Percentiles rank a stretch among this genome's conserved stretches.
phyloP scores from a whole-genome alignment of 495 filamentous ascomycete species.

The Clavariopsis aquatica region DNA sequence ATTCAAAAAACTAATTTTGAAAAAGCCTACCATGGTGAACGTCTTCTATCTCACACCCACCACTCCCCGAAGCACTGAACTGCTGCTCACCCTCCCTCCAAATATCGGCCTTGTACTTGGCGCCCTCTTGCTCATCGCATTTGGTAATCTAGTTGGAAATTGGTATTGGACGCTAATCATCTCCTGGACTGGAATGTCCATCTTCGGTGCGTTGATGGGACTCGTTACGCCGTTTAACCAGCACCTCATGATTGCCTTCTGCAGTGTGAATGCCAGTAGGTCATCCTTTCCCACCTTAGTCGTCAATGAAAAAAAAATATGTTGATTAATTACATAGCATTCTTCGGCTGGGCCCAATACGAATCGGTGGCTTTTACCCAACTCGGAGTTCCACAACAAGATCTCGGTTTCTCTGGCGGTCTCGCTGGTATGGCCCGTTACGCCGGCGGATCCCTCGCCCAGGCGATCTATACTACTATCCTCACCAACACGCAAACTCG shows the following conservation, averaged over 20 bases:
- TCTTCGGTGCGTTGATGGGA: slow-evolving; percentile 40
- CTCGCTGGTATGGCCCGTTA: slow-evolving; percentile 41
- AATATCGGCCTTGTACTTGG: slow-evolving; percentile 41
- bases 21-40: slow-evolving; percentile 38
- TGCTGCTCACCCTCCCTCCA: slow-evolving; percentile 39
- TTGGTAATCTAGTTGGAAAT: slow-evolving; percentile 35
- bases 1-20: too few species aligned
- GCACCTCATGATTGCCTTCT: slow-evolving; percentile 39
- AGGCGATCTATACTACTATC: slow-evolving; percentile 44
- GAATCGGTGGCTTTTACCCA: slow-evolving; percentile 39
- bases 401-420: slow-evolving; percentile 39
- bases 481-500: slow-evolving; percentile 40
- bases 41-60: slow-evolving; percentile 38
- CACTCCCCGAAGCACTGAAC: slow-evolving; percentile 23
- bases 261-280: slow-evolving; percentile 31
- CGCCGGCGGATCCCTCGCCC: slow-evolving; percentile 40
- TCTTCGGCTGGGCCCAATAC: slow-evolving; percentile 43
- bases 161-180: slow-evolving; percentile 37
- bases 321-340: slow-evolving; percentile 15
- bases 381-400: slow-evolving; percentile 38
- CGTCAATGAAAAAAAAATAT: not conserved
- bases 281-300: not conserved
- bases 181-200: slow-evolving; percentile 29
- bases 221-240: slow-evolving; percentile 40
- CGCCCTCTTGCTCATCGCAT: slow-evolving; percentile 36